These are phyloP conservation scores for Echium plantagineum DNA, from an alignment of 257 asterid genomes.

Conservation along the genomic window DNA sequence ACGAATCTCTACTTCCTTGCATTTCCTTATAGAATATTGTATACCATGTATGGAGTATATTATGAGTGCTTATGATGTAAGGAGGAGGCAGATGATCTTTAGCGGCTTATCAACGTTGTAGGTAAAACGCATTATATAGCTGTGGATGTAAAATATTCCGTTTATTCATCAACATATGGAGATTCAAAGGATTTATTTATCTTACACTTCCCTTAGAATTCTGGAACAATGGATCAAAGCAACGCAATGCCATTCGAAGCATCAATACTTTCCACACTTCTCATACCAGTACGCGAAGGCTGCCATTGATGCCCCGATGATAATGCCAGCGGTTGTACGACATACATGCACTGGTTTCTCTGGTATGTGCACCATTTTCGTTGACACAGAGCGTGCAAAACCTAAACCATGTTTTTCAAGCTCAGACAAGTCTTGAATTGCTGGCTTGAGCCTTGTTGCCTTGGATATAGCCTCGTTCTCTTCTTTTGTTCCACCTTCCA, in stretches of 20 bases:
- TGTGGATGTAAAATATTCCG: too few relatives aligned
- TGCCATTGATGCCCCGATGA: constrained; percentile 61
- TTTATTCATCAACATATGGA: too few relatives aligned
- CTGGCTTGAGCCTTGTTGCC: constrained; percentile 49
- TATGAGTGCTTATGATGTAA: too few relatives aligned
- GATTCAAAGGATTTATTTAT: too few relatives aligned
- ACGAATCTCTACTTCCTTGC: too few relatives aligned
- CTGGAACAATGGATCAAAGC: not conserved
- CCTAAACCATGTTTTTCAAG: constrained; percentile 53
- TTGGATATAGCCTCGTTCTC: constrained; percentile 59
- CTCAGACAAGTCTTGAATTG: constrained; percentile 37
- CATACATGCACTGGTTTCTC: constrained; percentile 44
- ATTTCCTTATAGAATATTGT: too few relatives aligned
- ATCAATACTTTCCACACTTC: constrained; percentile 60
- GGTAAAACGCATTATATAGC: too few relatives aligned
- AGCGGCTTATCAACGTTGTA: too few relatives aligned
- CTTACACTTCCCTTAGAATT: too few relatives aligned
- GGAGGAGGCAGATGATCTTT: too few relatives aligned
- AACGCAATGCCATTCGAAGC: not conserved
- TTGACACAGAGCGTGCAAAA: constrained; percentile 37
- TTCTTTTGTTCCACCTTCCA: constrained; percentile 83
- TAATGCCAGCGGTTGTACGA: constrained; percentile 68
- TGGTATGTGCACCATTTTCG: constrained; percentile 14
- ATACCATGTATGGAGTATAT: too few relatives aligned
- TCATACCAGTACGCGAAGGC: constrained; percentile 78